Percentiles rank a stretch among this genome's conserved stretches.
Conservation (phyloP, 2,329 filamentous ascomycete genomes). For the Botrytis deweyae region DNA sequence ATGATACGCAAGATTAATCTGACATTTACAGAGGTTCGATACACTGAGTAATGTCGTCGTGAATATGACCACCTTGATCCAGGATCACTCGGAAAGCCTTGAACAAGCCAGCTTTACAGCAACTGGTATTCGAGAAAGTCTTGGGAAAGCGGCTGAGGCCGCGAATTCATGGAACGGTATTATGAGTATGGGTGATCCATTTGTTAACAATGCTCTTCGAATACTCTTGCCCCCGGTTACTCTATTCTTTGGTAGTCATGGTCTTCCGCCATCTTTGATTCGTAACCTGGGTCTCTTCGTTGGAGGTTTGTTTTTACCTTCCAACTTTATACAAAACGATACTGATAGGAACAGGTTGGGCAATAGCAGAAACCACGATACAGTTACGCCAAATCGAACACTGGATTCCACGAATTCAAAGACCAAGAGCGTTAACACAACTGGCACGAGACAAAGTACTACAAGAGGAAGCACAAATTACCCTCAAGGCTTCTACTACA, state of each 20-base stretch:
- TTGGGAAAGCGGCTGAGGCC: conserved; percentile 31
- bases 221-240: conserved; percentile 24
- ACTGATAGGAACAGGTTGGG: conserved; percentile 18
- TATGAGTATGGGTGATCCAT: conserved; percentile 21
- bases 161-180: conserved; percentile 27
- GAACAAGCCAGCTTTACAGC: conserved; percentile 30
- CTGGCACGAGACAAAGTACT: conserved; percentile 16
- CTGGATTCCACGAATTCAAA: conserved; percentile 20
- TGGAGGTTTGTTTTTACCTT: conserved; percentile 24
- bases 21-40: conserved; percentile 30
- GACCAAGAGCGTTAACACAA: conserved; percentile 14
- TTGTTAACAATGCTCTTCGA: conserved; percentile 30
- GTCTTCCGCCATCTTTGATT: conserved; percentile 29
- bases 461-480: neutral
- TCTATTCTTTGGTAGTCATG: conserved; percentile 33
- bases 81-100: conserved; percentile 31
- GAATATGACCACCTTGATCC: conserved; percentile 34
- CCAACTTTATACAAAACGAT: neutral
- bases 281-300: conserved; percentile 30
- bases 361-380: conserved; percentile 18
- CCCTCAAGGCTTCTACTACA: neutral
- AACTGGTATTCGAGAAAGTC: conserved; percentile 30
- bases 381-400: conserved; percentile 5
- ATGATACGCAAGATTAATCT: neutral
- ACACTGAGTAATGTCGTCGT: conserved; percentile 26